These are phyloP conservation scores for Eutrema yunnanense DNA, from an alignment of 345 rosid species.

Conservation along the genomic window DNA sequence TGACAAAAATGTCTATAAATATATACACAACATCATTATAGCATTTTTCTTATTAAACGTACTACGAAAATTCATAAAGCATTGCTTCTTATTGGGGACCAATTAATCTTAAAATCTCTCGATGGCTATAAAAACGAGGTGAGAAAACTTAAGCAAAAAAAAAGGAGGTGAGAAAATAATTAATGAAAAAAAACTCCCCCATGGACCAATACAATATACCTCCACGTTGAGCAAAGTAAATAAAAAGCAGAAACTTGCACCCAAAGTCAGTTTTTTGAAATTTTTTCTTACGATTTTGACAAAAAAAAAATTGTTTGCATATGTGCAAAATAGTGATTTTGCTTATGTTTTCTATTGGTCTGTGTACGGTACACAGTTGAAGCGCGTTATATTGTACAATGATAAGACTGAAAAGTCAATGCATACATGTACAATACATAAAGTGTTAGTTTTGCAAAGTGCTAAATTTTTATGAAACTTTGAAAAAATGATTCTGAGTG, in stretches of 20 bases:
- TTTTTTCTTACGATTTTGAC: no score
- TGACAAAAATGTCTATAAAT: neutral
- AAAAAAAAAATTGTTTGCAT: no score
- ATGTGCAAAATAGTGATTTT: no score
- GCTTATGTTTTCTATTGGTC: no score
- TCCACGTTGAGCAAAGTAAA: slow-evolving; percentile 8
- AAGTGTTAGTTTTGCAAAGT: no score
- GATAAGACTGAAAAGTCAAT: no score
- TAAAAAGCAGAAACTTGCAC: neutral
- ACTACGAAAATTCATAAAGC: slow-evolving; percentile 14
- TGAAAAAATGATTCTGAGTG: no score
- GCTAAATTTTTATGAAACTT: no score
- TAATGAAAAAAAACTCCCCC: neutral
- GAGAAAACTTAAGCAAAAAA: neutral
- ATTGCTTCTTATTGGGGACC: slow-evolving; percentile 21
- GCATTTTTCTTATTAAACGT: neutral
- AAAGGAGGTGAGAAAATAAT: neutral
- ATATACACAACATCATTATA: neutral
- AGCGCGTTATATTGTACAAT: no score
- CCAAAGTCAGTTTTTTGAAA: no score
- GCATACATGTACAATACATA: no score
- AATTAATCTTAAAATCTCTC: neutral
- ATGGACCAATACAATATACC: slow-evolving; percentile 2
- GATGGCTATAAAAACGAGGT: neutral
- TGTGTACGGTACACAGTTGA: no score